Evolutionary conservation across 805 yeast species (phyloP).

Genomic region (Blastobotrys americana): DNA sequence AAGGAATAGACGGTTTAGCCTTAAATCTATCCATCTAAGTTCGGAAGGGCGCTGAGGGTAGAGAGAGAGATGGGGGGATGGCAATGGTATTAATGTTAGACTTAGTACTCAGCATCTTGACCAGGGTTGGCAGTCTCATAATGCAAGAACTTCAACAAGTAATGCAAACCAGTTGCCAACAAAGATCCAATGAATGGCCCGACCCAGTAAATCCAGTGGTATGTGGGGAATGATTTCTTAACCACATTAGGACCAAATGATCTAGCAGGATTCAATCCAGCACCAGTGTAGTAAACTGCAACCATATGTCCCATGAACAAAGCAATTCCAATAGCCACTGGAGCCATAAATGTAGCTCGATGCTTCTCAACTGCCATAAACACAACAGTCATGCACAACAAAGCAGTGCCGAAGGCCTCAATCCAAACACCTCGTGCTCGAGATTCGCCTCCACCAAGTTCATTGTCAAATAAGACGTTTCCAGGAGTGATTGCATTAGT

Average conservation of each 20-base stretch:
- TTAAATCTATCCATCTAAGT: no score
- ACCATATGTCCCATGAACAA: slow-evolving; percentile 76
- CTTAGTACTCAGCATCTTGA: slow-evolving; percentile 47
- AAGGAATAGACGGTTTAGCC: no score
- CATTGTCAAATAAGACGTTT: slow-evolving; percentile 59
- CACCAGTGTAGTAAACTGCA: slow-evolving; percentile 79
- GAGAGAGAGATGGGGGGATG: no score
- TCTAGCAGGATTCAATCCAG: slow-evolving; percentile 90
- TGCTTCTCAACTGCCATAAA: slow-evolving; percentile 81
- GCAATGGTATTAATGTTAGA: not conserved
- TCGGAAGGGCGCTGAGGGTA: no score
- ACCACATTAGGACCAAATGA: slow-evolving; percentile 79
- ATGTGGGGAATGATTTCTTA: slow-evolving; percentile 61
- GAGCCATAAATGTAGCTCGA: slow-evolving; percentile 69
- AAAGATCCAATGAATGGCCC: slow-evolving; percentile 74
- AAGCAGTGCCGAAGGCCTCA: slow-evolving; percentile 72
- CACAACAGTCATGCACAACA: slow-evolving; percentile 68
- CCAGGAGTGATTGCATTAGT: slow-evolving; percentile 85
- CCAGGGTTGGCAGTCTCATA: slow-evolving; percentile 67
- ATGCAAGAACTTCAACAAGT: slow-evolving; percentile 54
- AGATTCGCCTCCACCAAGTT: slow-evolving; percentile 64
- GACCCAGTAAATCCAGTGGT: slow-evolving; percentile 91
- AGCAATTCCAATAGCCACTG: slow-evolving; percentile 75
- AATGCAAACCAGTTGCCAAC: slow-evolving; percentile 62
- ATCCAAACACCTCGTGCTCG: slow-evolving; percentile 69